Percentiles rank a stretch among this genome's conserved stretches.
Evolutionary conservation across 2,329 filamentous ascomycete genomes (phyloP).

Genomic region (Fusarium sp.): DNA sequence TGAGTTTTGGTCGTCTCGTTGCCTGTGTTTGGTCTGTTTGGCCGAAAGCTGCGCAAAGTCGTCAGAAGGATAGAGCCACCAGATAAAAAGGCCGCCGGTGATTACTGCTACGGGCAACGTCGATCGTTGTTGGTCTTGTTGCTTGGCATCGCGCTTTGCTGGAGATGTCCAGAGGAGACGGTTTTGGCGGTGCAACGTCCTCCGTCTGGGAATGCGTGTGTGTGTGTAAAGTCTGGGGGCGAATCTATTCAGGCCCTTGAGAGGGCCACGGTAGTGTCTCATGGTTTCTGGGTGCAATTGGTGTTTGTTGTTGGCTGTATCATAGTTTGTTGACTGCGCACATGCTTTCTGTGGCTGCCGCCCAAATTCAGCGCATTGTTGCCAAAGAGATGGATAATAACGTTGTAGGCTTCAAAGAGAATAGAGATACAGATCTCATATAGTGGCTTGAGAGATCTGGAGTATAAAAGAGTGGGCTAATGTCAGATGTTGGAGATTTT

Average conservation of each 20-base stretch:
- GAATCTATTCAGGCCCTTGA: constrained; percentile 38
- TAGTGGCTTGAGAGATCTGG: not conserved
- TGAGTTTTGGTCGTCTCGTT: constrained; percentile 7
- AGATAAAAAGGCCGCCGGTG: constrained; percentile 54
- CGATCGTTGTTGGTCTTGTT: constrained; percentile 40
- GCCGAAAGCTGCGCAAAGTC: constrained; percentile 54
- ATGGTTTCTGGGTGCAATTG: constrained; percentile 31
- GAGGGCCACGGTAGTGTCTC: constrained; percentile 40
- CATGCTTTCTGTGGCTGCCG: constrained; percentile 32
- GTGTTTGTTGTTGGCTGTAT: constrained; percentile 11
- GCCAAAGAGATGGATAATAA: not conserved
- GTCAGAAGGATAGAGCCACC: constrained; percentile 58
- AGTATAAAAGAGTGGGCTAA: constrained; percentile 1
- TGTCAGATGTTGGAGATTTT: constrained; percentile 12
- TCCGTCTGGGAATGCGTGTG: constrained; percentile 31
- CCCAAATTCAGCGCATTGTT: constrained; percentile 27
- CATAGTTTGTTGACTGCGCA: constrained; percentile 20
- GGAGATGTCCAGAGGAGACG: constrained; percentile 36
- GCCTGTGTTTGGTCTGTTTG: constrained; percentile 20
- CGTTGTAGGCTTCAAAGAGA: constrained; percentile 9
- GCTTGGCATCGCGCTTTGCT: constrained; percentile 31
- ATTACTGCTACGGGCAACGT: constrained; percentile 50
- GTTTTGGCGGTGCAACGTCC: constrained; percentile 30
- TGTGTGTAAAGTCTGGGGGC: constrained; percentile 28
- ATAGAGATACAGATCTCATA: constrained; percentile 2